These are phyloP conservation scores for Cytospora schulzeri DNA, from an alignment of 2,329 filamentous ascomycete genomes.

Conservation along the genomic window DNA sequence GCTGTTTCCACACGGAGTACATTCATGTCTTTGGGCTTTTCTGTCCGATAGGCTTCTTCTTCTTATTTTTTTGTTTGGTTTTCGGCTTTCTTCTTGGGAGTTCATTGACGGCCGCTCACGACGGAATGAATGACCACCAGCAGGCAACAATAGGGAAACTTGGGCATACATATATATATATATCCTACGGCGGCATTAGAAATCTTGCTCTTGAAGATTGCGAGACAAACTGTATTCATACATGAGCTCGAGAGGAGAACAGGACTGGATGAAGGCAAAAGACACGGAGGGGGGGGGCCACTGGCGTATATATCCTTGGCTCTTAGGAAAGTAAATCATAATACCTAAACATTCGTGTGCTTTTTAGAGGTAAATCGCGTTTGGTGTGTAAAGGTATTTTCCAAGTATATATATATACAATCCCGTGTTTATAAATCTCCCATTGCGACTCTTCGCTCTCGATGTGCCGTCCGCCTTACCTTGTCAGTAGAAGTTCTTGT, in stretches of 20 bases:
- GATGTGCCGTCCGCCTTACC: neutral
- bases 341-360: constrained; percentile 11
- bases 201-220: constrained; percentile 7
- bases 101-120: constrained; percentile 19
- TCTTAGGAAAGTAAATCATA: constrained; percentile 15
- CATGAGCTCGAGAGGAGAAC: neutral
- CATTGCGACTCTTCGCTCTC: neutral
- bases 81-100: constrained; percentile 3
- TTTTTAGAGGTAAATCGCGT: neutral
- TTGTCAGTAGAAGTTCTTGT: neutral
- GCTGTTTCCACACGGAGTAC: neutral
- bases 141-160: constrained; percentile 17
- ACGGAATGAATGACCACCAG: constrained; percentile 24
- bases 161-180: neutral
- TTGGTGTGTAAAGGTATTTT: neutral
- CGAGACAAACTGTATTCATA: constrained; percentile 7
- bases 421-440: neutral
- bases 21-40: neutral
- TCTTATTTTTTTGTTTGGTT: neutral
- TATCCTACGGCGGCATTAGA: constrained; percentile 18
- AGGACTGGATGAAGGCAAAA: neutral
- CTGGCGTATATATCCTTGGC: neutral
- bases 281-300: neutral
- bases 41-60: neutral
- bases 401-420: neutral